Evolutionary conservation across 2,329 filamentous ascomycete genomes (phyloP), one percentile per base, ranked within the genome.

Genomic region (Scortechinia acanthostroma): DNA sequence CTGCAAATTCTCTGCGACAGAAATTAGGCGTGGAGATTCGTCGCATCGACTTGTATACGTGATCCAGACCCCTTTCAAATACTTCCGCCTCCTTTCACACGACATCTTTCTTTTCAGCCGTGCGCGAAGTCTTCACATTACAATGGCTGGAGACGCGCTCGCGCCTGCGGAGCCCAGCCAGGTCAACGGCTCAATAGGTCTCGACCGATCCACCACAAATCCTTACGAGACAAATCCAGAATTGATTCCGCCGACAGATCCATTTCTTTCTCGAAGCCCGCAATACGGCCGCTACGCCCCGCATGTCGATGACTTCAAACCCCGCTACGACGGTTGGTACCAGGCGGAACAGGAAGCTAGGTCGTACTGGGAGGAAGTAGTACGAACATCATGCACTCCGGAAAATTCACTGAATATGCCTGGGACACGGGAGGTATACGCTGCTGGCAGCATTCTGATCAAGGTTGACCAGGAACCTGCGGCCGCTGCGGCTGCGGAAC

Each of bases 151-250:
- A n/a, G n/a, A n/a, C n/a, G n/a, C n/a, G n/a, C n/a, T n/a, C n/a
- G n/a, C n/a, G n/a, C n/a, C n/a, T n/a, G n/a, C n/a, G n/a, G n/a
- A n/a, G n/a, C n/a, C n/a, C n/a, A n/a, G 40, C 43, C 17, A 19
- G 17, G 21, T 42, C 42, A 33, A 48, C 49, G 25, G 37, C 42
- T 17, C 43, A 48, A 16, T n/a, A 14, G 35, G 17, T 40, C 20
- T 19, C 21, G 23, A 25, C 33, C 21, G 10, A 23, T 44, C 21
- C 25, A 15, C 5, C 21, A 14, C 47, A 44, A 61, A 57, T 47
- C 59, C 61, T 4, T 64, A 65, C 50, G 62, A 63, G 50, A 60
- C 60, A 25, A 53, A 58, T 33, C 53, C 53, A 22, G 50, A 57
- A 13, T 47, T 46, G 20, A 56, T 65, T 37, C 56, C 59, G 2